Percentiles rank a stretch among this genome's conserved stretches.
Evolutionary conservation across 148 eudicot species (phyloP).

Genomic region (Nepenthes mirabilis): DNA sequence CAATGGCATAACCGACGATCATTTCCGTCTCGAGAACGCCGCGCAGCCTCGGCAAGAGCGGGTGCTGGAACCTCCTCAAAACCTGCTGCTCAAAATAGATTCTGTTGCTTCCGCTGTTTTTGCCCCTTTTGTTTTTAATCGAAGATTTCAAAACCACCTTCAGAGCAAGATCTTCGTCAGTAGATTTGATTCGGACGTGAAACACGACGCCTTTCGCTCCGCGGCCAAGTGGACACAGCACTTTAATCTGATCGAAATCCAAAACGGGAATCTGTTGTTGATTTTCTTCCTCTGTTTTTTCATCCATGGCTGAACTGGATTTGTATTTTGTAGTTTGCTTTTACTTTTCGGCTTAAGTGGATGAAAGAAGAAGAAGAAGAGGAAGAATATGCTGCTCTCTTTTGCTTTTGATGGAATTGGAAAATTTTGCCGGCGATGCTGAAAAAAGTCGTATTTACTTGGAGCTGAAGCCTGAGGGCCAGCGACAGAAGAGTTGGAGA

Average conservation of each 20-base stretch:
- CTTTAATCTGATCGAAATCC: constrained; percentile 20
- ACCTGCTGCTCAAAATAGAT: constrained; percentile 57
- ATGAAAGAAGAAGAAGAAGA: too few relatives aligned
- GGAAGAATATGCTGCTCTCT: too few relatives aligned
- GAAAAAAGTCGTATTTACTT: background rate
- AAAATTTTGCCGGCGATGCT: background rate
- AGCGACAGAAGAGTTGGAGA: background rate
- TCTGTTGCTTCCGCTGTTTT: constrained; percentile 18
- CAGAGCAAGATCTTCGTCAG: constrained; percentile 28
- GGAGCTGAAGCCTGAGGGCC: background rate
- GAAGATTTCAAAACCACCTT: constrained; percentile 34
- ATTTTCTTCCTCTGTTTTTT: background rate
- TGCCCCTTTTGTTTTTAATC: constrained; percentile 17
- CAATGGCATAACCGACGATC: constrained; percentile 70
- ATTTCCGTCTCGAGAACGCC: constrained; percentile 48
- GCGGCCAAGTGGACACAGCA: constrained; percentile 39
- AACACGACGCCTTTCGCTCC: constrained; percentile 74
- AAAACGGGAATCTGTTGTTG: constrained; percentile 12
- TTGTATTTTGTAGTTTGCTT: background rate
- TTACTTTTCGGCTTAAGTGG: too few relatives aligned
- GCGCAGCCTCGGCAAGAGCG: constrained; percentile 63
- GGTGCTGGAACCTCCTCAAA: constrained; percentile 36
- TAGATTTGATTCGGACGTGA: constrained; percentile 19
- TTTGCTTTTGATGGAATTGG: background rate
- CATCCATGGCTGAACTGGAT: background rate